Base-by-base conservation (phyloP, 106 monocot genomes). In the Acorus gramineus region DNA sequence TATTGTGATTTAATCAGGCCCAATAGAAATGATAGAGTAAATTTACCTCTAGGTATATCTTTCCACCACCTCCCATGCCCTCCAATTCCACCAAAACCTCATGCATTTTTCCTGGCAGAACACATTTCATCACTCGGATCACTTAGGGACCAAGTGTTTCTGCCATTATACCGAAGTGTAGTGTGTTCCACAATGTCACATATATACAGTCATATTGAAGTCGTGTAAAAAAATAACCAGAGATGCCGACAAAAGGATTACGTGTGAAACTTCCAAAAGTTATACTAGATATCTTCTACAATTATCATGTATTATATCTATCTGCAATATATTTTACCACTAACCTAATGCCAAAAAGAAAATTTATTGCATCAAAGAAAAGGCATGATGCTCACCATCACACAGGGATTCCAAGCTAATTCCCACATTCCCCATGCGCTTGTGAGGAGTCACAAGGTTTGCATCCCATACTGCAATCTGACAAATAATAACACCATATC, bases 381-480 rank as follows among this genome's bases (percentile, higher is more conserved):
- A 5, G 10, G 49, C 8, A 11, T 0, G 4, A 42, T 49, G 63
- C 72, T 84, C 64, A 94, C 95, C 95, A 82, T 96, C 87, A 69
- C 90, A 96, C 44, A 96, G 80, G 52, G 76, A 69, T 61, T 78
- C 76, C 6, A 96, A 52, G 52, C 81, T 79, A 49, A 96, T 54
- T 10, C 47, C 72, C 58, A 82, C 71, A 81, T 87, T 85, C 62
- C 95, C 95, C 85, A 96, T 84, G 42, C 82, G 78, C 77, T 87
- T 90, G 74, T 82, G 95, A 74, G 95, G 85, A 61, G 95, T 79
- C 13, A 96, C 69, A 56, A 96, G 82, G 66, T 96, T 96, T 51
- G 95, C 90, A 90, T 96, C 95, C 95, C 95, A 96, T 72, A 70
- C 87, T 49, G 80, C 80, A 78, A 96, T 66, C 95, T 96, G 49